Base-by-base conservation (phyloP, 768 basidiomycete genomes). In the Tephrocybe sp. region DNA sequence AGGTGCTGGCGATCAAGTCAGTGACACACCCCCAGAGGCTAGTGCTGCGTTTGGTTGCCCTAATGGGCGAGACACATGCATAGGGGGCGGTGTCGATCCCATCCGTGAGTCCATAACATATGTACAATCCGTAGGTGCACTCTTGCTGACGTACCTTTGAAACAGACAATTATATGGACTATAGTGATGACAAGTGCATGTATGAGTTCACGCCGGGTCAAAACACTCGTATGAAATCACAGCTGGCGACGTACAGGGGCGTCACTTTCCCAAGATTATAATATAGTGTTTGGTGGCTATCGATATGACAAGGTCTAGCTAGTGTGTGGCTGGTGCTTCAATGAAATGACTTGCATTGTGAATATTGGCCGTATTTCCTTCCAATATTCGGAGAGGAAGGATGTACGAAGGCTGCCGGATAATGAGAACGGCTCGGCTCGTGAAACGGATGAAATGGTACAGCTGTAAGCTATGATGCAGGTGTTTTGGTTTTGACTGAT, bases 121-220 rank as follows among this genome's bases (percentile, higher is more conserved):
- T 38, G 13, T n/a, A n/a, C n/a, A n/a, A n/a, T n/a, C 12, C 4
- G 6, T 21, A 21, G 18, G 12, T 4, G 22, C 3, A 6, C 16
- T 25, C 4, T 27, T 29, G 23, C 46, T 58, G 22, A 55, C 27
- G 8, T 23, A 12, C 16, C 7, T 37, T 1, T 29, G 45, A 12
- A 57, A 41, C 36, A 67, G 67, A 61, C 54, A 76, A 76, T 61
- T 77, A 64, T 58, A 77, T 78, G 75, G 75, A 79, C 58, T 77
- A 76, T 60, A 65, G 66, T 11, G 58, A 70, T 53, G 77, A 79
- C 50, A 55, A 61, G 16, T 78, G 76, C 64, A 78, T 75, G 76
- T 69, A 57, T 46, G 57, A 61, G 41, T 78, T 76, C 60, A 73
- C 76, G 9, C 38, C 63, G 27, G 75, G 74, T 24, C 75, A 77